These are phyloP conservation scores for Suillus brevipes DNA, from an alignment of 768 basidiomycete species.

Conservation along the genomic window DNA sequence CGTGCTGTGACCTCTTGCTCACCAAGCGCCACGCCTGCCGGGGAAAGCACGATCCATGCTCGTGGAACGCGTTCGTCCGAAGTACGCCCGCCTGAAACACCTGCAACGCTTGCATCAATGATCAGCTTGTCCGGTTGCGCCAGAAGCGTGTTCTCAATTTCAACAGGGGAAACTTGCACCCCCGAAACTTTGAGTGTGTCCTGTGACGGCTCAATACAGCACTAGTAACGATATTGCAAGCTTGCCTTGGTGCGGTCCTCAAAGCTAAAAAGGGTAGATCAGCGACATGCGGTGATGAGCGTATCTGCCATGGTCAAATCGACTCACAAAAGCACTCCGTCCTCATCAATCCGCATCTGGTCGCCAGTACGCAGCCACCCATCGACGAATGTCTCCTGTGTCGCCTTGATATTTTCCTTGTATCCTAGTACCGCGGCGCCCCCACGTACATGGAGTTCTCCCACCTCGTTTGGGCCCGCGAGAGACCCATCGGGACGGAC, in stretches of 20 bases:
- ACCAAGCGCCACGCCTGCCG: constrained; percentile 49
- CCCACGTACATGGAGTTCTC: constrained; percentile 59
- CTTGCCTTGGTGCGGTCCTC: constrained; percentile 65
- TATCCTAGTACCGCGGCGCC: constrained; percentile 58
- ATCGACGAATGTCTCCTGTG: constrained; percentile 53
- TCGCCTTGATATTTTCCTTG: constrained; percentile 64
- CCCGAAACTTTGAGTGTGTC: constrained; percentile 76
- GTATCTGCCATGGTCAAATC: background rate
- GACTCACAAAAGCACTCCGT: constrained; percentile 60
- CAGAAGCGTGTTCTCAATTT: constrained; percentile 63
- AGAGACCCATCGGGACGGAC: constrained; percentile 53
- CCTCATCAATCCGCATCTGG: constrained; percentile 51
- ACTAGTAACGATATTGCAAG: constrained; percentile 17
- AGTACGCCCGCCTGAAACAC: constrained; percentile 64
- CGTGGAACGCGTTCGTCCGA: constrained; percentile 67
- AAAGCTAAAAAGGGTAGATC: constrained; percentile 42
- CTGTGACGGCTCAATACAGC: constrained; percentile 27
- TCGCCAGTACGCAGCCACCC: constrained; percentile 78
- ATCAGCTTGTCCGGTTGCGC: constrained; percentile 59
- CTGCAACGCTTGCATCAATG: constrained; percentile 63
- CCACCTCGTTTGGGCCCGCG: constrained; percentile 53
- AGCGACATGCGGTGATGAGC: background rate
- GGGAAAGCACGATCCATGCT: constrained; percentile 69
- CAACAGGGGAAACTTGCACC: constrained; percentile 69
- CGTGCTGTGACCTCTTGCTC: constrained; percentile 37